Percentiles rank a stretch among this genome's conserved stretches.
phyloP scores from a whole-genome alignment of 1,284 basidiomycete genomes.

The Cryptococcus deneoformans region DNA sequence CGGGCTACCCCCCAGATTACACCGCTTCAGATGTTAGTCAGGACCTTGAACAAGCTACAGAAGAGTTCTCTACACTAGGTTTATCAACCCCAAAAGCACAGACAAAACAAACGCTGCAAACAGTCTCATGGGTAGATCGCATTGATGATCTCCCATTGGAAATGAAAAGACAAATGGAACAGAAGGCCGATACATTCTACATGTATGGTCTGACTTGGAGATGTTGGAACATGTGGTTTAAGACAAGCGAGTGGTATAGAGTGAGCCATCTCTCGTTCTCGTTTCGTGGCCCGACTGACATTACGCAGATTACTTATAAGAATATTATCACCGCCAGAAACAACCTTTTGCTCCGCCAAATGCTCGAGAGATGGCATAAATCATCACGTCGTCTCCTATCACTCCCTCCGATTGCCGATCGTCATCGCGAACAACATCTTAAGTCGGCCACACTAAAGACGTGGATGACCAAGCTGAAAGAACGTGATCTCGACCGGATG shows the following conservation, averaged over 20 bases:
- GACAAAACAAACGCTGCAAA: neutral
- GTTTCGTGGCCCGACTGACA: neutral
- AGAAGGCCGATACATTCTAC: slow-evolving; percentile 38
- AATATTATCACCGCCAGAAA: slow-evolving; percentile 40
- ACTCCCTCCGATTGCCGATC: slow-evolving; percentile 34
- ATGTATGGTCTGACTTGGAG: slow-evolving; percentile 38
- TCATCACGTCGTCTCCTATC: slow-evolving; percentile 20
- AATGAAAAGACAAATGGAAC: slow-evolving; percentile 26
- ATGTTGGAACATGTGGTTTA: slow-evolving; percentile 43
- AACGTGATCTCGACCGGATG: slow-evolving; percentile 13
- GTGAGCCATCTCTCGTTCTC: slow-evolving; percentile 15
- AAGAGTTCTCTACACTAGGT: slow-evolving; percentile 12
- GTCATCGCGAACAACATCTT: slow-evolving; percentile 22
- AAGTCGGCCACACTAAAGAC: slow-evolving; percentile 15
- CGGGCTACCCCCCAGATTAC: slow-evolving; percentile 22
- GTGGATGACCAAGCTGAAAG: slow-evolving; percentile 23
- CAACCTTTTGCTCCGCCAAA: slow-evolving; percentile 39
- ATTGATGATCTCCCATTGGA: slow-evolving; percentile 8
- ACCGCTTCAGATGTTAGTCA: slow-evolving; percentile 27
- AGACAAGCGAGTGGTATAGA: slow-evolving; percentile 35
- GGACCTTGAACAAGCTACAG: slow-evolving; percentile 7
- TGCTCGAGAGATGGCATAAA: slow-evolving; percentile 33
- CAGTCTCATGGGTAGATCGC: slow-evolving; percentile 6
- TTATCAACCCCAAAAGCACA: slow-evolving; percentile 4
- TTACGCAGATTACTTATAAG: slow-evolving; percentile 25